Percentiles rank a stretch among this genome's conserved stretches.
phyloP scores from a whole-genome alignment of 768 basidiomycete species.

The Coprinopsis strossmayeri region DNA sequence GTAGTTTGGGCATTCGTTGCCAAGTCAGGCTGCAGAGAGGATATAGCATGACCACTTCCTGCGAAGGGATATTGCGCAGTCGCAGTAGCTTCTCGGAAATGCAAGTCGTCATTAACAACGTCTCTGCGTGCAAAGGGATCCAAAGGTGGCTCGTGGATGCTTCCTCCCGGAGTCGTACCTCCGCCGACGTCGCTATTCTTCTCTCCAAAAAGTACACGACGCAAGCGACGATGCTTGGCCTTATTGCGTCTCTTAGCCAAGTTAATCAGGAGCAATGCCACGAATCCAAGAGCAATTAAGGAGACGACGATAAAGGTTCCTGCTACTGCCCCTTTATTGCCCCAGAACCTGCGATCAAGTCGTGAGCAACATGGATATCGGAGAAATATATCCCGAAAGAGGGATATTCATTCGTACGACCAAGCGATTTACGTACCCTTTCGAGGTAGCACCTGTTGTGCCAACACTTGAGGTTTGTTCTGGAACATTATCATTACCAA shows the following conservation, averaged over 20 bases:
- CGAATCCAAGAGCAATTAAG: slow-evolving; percentile 20
- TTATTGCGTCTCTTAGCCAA: slow-evolving; percentile 20
- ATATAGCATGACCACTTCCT: background rate
- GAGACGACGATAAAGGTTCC: slow-evolving; percentile 27
- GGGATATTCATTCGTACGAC: background rate
- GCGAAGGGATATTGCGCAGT: slow-evolving; percentile 6
- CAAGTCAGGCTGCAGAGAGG: background rate
- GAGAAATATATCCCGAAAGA: background rate
- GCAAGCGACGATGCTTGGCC: slow-evolving; percentile 15
- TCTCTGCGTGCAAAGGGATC: slow-evolving; percentile 20
- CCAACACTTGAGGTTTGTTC: background rate
- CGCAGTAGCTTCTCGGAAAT: slow-evolving; percentile 4
- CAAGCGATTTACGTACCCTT: slow-evolving; percentile 4
- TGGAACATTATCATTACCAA: background rate
- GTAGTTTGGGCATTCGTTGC: background rate
- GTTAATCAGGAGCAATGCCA: slow-evolving; percentile 19
- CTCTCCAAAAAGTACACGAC: slow-evolving; percentile 23
- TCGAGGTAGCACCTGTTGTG: slow-evolving; percentile 2
- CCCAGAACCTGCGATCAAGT: slow-evolving; percentile 24
- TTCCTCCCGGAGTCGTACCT: slow-evolving; percentile 15
- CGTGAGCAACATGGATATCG: background rate
- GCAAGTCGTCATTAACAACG: slow-evolving; percentile 5
- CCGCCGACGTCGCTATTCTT: slow-evolving; percentile 11
- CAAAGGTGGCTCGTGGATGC: slow-evolving; percentile 22
- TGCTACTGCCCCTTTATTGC: slow-evolving; percentile 30